Conservation (phyloP, 805 yeast genomes). For the Groenewaldozyma salmanticensis region DNA sequence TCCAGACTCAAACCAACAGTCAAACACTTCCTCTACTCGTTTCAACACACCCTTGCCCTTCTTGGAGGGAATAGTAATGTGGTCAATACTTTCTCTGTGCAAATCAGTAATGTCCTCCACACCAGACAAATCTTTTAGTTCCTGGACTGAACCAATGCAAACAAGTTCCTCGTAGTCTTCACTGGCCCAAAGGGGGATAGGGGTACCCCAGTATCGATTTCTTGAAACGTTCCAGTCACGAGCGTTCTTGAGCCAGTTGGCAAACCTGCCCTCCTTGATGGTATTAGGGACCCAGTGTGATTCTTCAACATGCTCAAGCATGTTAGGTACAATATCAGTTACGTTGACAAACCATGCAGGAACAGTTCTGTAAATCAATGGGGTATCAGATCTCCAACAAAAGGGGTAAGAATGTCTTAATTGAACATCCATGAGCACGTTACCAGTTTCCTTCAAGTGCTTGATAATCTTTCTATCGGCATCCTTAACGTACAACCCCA, state of each 20-base stretch:
- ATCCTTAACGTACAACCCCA: conserved; percentile 85
- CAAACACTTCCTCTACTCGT: conserved; percentile 96
- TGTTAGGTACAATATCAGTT: conserved; percentile 75
- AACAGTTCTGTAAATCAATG: conserved; percentile 88
- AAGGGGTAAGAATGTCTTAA: conserved; percentile 95
- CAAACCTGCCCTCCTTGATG: conserved; percentile 89
- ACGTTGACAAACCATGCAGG: conserved; percentile 98
- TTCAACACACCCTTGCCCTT: conserved; percentile 78
- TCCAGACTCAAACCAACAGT: conserved; percentile 99
- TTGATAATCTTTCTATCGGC: conserved; percentile 91
- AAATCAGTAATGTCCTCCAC: conserved; percentile 67
- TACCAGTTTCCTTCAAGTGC: conserved; percentile 66
- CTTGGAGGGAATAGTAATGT: conserved; percentile 85
- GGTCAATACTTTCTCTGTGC: conserved; percentile 89
- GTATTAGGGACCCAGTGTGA: conserved; percentile 92
- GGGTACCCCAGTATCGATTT: conserved; percentile 99
- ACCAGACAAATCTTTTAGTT: conserved; percentile 79
- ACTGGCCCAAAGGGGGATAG: conserved; percentile 94
- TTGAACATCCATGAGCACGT: conserved; percentile 67
- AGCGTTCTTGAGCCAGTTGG: conserved; percentile 97
- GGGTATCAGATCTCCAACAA: conserved; percentile 99
- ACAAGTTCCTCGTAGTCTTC: conserved; percentile 90
- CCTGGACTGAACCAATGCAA: conserved; percentile 85
- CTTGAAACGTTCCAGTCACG: conserved; percentile 99
- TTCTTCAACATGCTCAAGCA: conserved; percentile 73